These are phyloP conservation scores for Nakazawaea wickerhamii DNA, from an alignment of 805 yeast species.

Conservation along the genomic window DNA sequence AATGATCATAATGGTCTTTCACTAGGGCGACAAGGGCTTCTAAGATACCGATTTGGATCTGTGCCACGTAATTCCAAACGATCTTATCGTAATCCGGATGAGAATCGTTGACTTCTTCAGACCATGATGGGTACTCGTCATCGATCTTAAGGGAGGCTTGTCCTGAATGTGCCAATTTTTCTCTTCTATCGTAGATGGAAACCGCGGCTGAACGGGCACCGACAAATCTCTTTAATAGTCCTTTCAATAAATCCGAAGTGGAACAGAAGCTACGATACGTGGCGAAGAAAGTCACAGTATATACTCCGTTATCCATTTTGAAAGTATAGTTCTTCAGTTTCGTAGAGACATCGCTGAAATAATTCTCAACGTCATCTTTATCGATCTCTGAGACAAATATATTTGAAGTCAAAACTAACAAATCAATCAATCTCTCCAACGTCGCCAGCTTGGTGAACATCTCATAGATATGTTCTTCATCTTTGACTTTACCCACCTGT, in stretches of 20 bases:
- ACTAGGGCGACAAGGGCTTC: slow-evolving; percentile 71
- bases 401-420: slow-evolving; percentile 66
- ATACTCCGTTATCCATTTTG: slow-evolving; percentile 58
- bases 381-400: slow-evolving; percentile 44
- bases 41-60: slow-evolving; percentile 75
- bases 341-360: slow-evolving; percentile 24
- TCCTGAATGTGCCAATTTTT: neutral
- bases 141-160: neutral
- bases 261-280: slow-evolving; percentile 64
- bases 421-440: slow-evolving; percentile 71
- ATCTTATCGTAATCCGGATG: slow-evolving; percentile 34
- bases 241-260: slow-evolving; percentile 46
- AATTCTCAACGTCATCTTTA: slow-evolving; percentile 36
- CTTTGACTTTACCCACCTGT: neutral
- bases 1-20: slow-evolving; percentile 68
- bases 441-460: slow-evolving; percentile 54
- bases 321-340: slow-evolving; percentile 23
- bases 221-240: slow-evolving; percentile 47
- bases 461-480: slow-evolving; percentile 16
- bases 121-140: slow-evolving; percentile 52
- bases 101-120: slow-evolving; percentile 24
- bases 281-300: slow-evolving; percentile 63
- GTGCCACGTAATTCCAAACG: slow-evolving; percentile 63
- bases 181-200: slow-evolving; percentile 34
- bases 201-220: slow-evolving; percentile 61